Percentiles rank a stretch among this genome's conserved stretches.
These are phyloP conservation scores for Rusavskia elegans DNA, from an alignment of 495 filamentous ascomycete genomes.

Conservation along the genomic window DNA sequence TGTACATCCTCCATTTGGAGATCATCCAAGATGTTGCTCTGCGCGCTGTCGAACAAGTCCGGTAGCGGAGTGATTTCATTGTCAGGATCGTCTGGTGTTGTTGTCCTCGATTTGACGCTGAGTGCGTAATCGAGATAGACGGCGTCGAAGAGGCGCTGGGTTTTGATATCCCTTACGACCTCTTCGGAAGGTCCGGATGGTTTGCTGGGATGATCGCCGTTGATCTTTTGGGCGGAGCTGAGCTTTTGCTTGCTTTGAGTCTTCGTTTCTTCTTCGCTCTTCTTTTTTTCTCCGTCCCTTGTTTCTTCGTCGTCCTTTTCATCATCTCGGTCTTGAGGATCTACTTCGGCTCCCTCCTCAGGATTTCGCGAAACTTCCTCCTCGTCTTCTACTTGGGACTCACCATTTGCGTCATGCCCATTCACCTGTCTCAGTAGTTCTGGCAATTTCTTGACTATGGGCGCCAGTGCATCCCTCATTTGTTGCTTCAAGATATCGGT, in stretches of 20 bases:
- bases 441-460: neutral
- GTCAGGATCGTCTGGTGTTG: conserved; percentile 2
- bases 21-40: conserved; percentile 22
- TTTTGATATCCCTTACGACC: conserved; percentile 34
- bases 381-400: neutral
- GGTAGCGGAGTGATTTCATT: no score
- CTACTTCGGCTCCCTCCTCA: neutral
- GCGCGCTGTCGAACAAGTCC: conserved; percentile 10
- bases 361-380: neutral
- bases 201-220: neutral
- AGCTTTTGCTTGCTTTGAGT: conserved; percentile 1
- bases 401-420: neutral
- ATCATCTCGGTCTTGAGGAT: neutral
- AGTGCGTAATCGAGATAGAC: conserved; percentile 43
- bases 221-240: neutral
- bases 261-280: neutral
- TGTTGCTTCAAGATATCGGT: conserved; percentile 43
- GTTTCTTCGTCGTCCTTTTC: neutral
- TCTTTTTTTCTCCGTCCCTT: neutral
- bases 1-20: conserved; percentile 23
- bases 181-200: conserved; percentile 12
- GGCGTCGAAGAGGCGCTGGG: conserved; percentile 69
- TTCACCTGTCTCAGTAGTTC: neutral
- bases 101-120: conserved; percentile 7
- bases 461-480: conserved; percentile 28